These are phyloP conservation scores for Gentiana straminea DNA, from an alignment of 257 asterid genomes.

Conservation along the genomic window DNA sequence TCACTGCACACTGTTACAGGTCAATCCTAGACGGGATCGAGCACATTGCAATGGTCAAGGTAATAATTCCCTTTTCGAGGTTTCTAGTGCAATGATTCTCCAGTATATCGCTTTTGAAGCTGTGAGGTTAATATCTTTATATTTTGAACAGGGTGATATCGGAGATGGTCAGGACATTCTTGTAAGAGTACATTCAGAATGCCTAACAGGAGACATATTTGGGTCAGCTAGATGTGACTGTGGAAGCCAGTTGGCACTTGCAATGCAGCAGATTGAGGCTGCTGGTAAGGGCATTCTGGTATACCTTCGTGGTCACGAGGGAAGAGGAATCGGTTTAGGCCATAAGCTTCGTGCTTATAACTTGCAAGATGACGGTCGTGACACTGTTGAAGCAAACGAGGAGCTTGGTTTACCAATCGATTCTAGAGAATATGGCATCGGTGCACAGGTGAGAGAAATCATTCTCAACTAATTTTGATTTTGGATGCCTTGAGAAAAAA, in stretches of 20 bases:
- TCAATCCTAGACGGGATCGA: constrained; percentile 90
- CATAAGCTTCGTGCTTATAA: constrained; percentile 95
- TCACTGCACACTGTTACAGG: constrained; percentile 70
- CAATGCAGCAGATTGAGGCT: constrained; percentile 93
- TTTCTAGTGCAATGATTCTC: background rate
- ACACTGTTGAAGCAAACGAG: constrained; percentile 93
- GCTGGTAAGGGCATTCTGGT: constrained; percentile 86
- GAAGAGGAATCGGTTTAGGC: constrained; percentile 95
- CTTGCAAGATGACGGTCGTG: constrained; percentile 89
- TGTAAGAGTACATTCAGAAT: constrained; percentile 92
- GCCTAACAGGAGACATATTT: constrained; percentile 96
- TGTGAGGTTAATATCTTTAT: background rate
- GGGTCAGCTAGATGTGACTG: constrained; percentile 98
- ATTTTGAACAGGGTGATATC: constrained; percentile 66
- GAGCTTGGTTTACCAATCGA: constrained; percentile 93
- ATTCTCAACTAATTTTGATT: too few species aligned
- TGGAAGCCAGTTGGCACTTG: constrained; percentile 76
- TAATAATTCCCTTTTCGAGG: constrained; percentile 15
- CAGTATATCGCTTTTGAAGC: background rate
- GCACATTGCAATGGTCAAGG: constrained; percentile 98
- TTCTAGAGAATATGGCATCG: constrained; percentile 96
- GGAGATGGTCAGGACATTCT: constrained; percentile 86
- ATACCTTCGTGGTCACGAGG: constrained; percentile 98
- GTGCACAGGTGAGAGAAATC: constrained; percentile 72
- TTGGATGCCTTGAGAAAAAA: too few species aligned